Base-by-base conservation (phyloP, 345 rosid genomes). In the Dipteronia sinensis region DNA sequence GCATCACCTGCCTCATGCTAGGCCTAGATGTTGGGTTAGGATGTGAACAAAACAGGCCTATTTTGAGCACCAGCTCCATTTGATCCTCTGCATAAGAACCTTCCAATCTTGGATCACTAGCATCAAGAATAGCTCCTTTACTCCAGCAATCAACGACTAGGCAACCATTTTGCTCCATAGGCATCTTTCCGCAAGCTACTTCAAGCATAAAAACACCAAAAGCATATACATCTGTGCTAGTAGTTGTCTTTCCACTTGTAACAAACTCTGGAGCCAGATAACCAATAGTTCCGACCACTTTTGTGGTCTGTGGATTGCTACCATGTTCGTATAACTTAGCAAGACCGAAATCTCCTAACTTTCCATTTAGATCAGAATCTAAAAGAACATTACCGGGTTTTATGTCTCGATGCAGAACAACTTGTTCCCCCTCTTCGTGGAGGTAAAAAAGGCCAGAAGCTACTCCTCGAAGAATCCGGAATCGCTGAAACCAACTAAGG, bases 131-230 rank as follows among this genome's bases (percentile, higher is more conserved):
- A 6, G 65, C 51, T n/a, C 85, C 85, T 6, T 23, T 67, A 3
- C 22, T 56, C 80, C 80, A 77, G 65, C n/a, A 67, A 4, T 63
- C 78, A 15, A 34, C 73, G 19, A 86, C 38, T 31, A 31, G 82
- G 85, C 85, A 84, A 1, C 85, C 86, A 13, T 77, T 6, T 42
- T 42, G 46, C 10, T 42, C 83, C 77, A 87, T 67, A 25, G 67
- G 27, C 2, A 1, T 86, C 78, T 83, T 89, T 49, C 90, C 92
- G 22, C 89, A 85, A 55, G 85, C 85, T 6, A 87, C 83, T 77
- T 89, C 92, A 0, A 89, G 90, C 25, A 86, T 66, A 20, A 89
- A 79, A 4, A 82, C 86, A 4, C 90, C 90, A 55, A 82, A 89
- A 2, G 86, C 82, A 53, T 79, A 89, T 25, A 89, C 83, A 71